phyloP scores from a whole-genome alignment of 2,329 filamentous ascomycete genomes.

The Beauveria pseudobassiana region DNA sequence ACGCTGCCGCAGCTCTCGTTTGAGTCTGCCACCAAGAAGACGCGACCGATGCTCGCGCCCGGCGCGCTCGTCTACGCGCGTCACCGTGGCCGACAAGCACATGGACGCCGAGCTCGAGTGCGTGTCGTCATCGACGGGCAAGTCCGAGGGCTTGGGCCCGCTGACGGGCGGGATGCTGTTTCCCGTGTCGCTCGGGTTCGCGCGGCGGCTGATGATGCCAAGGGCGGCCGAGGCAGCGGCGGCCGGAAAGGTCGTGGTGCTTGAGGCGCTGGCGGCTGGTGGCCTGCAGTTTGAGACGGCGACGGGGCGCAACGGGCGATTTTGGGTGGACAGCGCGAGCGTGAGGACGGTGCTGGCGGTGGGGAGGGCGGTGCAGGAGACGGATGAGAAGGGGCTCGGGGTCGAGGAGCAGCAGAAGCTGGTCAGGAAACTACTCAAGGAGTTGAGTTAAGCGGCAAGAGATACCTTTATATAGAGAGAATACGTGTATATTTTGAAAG shows the following conservation, averaged over 20 bases:
- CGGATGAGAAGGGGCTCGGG: slow-evolving; percentile 60
- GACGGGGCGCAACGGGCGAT: slow-evolving; percentile 81
- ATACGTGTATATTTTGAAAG: no score
- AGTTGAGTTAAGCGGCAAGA: slow-evolving; percentile 34
- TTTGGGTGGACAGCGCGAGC: slow-evolving; percentile 75
- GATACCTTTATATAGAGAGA: no score
- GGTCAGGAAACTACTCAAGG: slow-evolving; percentile 58
- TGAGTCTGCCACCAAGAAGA: slow-evolving; percentile 87
- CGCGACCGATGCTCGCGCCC: slow-evolving; percentile 64
- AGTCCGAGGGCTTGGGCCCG: slow-evolving; percentile 79
- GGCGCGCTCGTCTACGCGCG: slow-evolving; percentile 86
- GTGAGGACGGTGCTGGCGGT: slow-evolving; percentile 68
- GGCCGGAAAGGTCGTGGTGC: slow-evolving; percentile 50
- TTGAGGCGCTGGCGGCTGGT: slow-evolving; percentile 69
- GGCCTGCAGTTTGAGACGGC: slow-evolving; percentile 89
- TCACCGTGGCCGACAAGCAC: slow-evolving; percentile 68
- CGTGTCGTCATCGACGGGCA: slow-evolving; percentile 77
- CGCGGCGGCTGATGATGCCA: slow-evolving; percentile 66
- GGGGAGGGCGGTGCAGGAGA: slow-evolving; percentile 67
- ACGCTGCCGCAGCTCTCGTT: slow-evolving; percentile 85
- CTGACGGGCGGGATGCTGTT: slow-evolving; percentile 83
- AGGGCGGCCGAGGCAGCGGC: slow-evolving; percentile 42
- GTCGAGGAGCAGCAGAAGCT: slow-evolving; percentile 63
- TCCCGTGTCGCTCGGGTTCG: slow-evolving; percentile 69
- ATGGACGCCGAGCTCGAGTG: slow-evolving; percentile 90